These are phyloP conservation scores for Lizonia empirigonia DNA, from an alignment of 2,329 filamentous ascomycete genomes.

Conservation along the genomic window DNA sequence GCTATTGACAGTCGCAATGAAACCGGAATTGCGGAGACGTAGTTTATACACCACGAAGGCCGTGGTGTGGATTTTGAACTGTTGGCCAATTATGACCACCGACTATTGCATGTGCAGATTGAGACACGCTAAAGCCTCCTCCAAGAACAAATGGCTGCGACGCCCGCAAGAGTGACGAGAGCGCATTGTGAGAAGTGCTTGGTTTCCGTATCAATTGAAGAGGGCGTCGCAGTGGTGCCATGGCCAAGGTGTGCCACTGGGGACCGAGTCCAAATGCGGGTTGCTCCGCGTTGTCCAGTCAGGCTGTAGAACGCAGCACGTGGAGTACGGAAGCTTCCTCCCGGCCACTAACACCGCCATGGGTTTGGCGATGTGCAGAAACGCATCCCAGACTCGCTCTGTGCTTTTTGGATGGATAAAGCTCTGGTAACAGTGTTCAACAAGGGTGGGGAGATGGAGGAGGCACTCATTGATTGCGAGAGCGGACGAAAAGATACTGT, in stretches of 20 bases:
- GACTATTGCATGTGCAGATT: conserved; percentile 28
- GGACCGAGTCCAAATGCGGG: conserved; percentile 21
- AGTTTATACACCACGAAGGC: conserved; percentile 30
- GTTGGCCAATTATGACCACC: conserved; percentile 24
- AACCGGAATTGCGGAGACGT: conserved; percentile 26
- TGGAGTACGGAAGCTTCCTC: conserved; percentile 9
- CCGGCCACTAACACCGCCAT: conserved; percentile 13
- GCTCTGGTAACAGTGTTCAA: neutral
- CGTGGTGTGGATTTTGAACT: conserved; percentile 18
- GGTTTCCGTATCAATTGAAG: conserved; percentile 24
- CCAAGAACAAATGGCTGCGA: conserved; percentile 23
- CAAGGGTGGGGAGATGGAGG: neutral
- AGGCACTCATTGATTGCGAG: neutral
- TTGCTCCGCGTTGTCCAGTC: conserved; percentile 26
- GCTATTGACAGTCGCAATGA: conserved; percentile 23
- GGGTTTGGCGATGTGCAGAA: conserved; percentile 14
- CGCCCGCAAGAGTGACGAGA: conserved; percentile 29
- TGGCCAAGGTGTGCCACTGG: conserved; percentile 31
- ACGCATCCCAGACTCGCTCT: conserved; percentile 5
- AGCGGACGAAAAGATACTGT: neutral
- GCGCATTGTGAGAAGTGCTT: conserved; percentile 27
- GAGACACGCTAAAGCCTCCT: conserved; percentile 23
- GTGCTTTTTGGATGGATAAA: conserved; percentile 7
- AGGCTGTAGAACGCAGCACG: conserved; percentile 21
- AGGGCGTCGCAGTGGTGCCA: conserved; percentile 21